These are phyloP conservation scores for Arthroderma uncinatum DNA, from an alignment of 2,329 filamentous ascomycete species.

Conservation along the genomic window DNA sequence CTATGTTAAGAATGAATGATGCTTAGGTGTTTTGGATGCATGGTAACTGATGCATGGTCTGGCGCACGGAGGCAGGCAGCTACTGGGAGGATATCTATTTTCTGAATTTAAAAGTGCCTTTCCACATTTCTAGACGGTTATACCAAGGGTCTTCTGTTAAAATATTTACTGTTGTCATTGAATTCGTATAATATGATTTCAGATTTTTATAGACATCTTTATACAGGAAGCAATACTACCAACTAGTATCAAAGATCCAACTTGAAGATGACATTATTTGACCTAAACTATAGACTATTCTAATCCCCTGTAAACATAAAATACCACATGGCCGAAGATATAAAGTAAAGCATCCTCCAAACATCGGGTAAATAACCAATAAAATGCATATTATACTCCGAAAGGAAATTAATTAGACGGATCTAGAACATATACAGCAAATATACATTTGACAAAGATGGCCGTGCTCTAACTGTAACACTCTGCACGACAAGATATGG, in stretches of 20 bases:
- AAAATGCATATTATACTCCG: neutral
- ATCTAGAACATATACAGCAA: constrained; percentile 1
- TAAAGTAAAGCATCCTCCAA: neutral
- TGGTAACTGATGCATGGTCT: neutral
- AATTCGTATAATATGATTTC: too few species aligned
- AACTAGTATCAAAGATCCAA: too few species aligned
- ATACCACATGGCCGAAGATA: too few species aligned
- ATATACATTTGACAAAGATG: neutral
- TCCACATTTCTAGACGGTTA: neutral
- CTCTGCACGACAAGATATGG: neutral
- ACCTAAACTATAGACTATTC: neutral
- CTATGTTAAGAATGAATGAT: neutral
- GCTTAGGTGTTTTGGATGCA: neutral
- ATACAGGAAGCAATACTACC: too few species aligned
- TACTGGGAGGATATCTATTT: neutral
- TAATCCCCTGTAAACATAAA: too few species aligned
- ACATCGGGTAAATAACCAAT: neutral
- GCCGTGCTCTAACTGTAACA: neutral
- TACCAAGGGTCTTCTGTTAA: neutral
- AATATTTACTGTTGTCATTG: too few species aligned
- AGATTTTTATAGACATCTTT: too few species aligned
- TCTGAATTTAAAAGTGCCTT: neutral
- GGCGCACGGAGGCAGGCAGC: neutral
- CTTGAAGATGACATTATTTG: neutral
- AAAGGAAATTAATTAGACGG: neutral